Percentiles rank a stretch among this genome's conserved stretches.
Conservation (phyloP, 2,329 filamentous ascomycete genomes). For the Sarocladium brachiariae region DNA sequence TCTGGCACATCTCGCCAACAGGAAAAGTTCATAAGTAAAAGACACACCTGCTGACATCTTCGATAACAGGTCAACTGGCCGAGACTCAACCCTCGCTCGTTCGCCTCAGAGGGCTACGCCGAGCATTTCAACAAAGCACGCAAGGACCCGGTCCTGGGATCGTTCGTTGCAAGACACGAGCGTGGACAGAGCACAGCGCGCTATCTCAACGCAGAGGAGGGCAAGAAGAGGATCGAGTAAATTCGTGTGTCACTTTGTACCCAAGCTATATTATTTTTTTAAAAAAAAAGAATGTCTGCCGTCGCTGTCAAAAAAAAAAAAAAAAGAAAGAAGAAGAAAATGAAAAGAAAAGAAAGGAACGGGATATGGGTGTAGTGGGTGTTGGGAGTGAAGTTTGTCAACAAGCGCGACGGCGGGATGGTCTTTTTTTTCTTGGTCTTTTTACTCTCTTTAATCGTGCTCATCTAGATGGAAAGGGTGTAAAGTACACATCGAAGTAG, state of each 20-base stretch:
- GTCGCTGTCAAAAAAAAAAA: constrained; percentile 9
- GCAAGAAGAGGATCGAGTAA: constrained; percentile 97
- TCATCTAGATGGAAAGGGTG: not conserved
- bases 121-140: constrained; percentile 77
- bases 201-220: constrained; percentile 84
- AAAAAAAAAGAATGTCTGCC: too few species aligned
- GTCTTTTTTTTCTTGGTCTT: too few species aligned
- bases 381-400: not conserved
- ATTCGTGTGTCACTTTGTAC: too few species aligned
- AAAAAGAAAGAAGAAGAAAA: constrained; percentile 10
- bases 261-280: too few species aligned
- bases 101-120: constrained; percentile 80
- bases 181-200: constrained; percentile 76
- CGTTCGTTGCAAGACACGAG: constrained; percentile 63
- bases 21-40: too few species aligned
- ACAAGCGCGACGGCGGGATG: too few species aligned
- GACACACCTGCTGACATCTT: constrained; percentile 14
- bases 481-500: not conserved
- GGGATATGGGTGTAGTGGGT: not conserved
- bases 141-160: constrained; percentile 75
- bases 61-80: constrained; percentile 84
- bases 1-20: too few species aligned
- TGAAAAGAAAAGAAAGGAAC: too few species aligned
- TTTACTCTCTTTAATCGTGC: not conserved
- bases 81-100: constrained; percentile 83